phyloP scores from a whole-genome alignment of 768 basidiomycete genomes.

The Mycena galericulata region DNA sequence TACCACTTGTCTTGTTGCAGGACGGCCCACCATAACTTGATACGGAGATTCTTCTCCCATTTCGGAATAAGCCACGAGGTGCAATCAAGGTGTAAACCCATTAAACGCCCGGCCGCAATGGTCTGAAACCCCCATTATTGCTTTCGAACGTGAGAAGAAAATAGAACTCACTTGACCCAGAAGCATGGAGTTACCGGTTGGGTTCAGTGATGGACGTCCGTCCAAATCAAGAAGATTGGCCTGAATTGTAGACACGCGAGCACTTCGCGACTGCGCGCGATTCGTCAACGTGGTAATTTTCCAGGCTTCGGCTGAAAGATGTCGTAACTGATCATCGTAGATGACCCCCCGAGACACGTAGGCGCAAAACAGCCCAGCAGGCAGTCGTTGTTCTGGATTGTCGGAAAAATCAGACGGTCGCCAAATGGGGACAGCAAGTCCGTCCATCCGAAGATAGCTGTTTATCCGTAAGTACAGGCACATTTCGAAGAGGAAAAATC shows the following conservation, averaged over 20 bases:
- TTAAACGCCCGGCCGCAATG: constrained; percentile 35
- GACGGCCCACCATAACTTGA: constrained; percentile 36
- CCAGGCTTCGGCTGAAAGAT: constrained; percentile 32
- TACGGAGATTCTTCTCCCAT: constrained; percentile 33
- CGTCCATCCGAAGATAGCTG: constrained; percentile 35
- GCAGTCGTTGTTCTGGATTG: constrained; percentile 32
- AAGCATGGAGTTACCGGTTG: constrained; percentile 36
- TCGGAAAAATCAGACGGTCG: constrained; percentile 30
- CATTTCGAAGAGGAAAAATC: background rate
- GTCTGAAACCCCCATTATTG: constrained; percentile 12
- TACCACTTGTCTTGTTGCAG: constrained; percentile 36
- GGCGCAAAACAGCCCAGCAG: constrained; percentile 34
- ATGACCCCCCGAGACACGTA: constrained; percentile 34
- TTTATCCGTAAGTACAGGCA: background rate
- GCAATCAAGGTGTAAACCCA: constrained; percentile 35
- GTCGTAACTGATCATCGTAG: constrained; percentile 36
- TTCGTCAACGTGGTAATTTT: constrained; percentile 35
- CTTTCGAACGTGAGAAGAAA: background rate
- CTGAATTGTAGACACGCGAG: constrained; percentile 34
- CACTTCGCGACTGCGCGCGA: constrained; percentile 33
- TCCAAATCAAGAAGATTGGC: constrained; percentile 36
- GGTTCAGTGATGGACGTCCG: constrained; percentile 35
- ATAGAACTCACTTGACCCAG: constrained; percentile 29
- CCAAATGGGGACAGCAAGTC: constrained; percentile 34
- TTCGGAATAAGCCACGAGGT: constrained; percentile 31